phyloP scores from a whole-genome alignment of 192 early-diverging fungal genomes.

The Allomyces javanicus region DNA sequence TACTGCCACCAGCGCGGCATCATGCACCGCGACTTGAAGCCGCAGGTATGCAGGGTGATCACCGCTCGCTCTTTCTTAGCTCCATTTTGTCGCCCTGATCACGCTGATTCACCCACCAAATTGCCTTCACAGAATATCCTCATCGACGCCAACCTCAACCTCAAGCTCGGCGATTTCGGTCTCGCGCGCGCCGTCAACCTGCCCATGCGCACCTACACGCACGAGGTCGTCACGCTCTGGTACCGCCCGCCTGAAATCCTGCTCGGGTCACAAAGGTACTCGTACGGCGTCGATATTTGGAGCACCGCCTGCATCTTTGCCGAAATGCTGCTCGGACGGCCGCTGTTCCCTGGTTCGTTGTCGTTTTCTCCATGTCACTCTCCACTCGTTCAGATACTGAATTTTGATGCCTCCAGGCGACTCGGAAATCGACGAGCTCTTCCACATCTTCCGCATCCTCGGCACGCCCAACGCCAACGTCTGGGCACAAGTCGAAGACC shows the following conservation, averaged over 20 bases:
- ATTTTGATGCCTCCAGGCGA: conserved; percentile 23
- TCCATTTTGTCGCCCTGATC: no score
- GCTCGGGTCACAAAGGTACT: conserved; percentile 74
- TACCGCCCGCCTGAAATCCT: conserved; percentile 91
- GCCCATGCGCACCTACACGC: conserved; percentile 81
- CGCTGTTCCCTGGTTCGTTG: conserved; percentile 61
- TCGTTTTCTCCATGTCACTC: conserved; percentile 5
- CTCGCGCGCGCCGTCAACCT: conserved; percentile 80
- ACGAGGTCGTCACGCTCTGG: conserved; percentile 90
- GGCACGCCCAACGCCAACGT: conserved; percentile 61
- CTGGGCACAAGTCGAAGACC: conserved; percentile 52
- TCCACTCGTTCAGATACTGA: not conserved
- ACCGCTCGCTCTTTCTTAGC: no score
- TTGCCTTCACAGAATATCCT: conserved; percentile 93
- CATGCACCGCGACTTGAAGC: conserved; percentile 85
- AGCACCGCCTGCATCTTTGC: conserved; percentile 92
- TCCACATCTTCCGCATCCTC: conserved; percentile 65
- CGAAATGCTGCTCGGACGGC: conserved; percentile 60
- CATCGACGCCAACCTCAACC: conserved; percentile 63
- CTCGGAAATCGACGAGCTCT: conserved; percentile 85
- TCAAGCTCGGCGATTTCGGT: conserved; percentile 94
- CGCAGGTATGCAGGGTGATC: no score
- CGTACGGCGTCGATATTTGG: conserved; percentile 94
- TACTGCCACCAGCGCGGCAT: conserved; percentile 60
- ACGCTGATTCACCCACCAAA: no score